A percentile compares a stretch with the other conserved stretches of the same genome.
These are phyloP conservation scores for Bocquillonia castaneifolia DNA, from an alignment of 441 rosid species.

Conservation along the genomic window DNA sequence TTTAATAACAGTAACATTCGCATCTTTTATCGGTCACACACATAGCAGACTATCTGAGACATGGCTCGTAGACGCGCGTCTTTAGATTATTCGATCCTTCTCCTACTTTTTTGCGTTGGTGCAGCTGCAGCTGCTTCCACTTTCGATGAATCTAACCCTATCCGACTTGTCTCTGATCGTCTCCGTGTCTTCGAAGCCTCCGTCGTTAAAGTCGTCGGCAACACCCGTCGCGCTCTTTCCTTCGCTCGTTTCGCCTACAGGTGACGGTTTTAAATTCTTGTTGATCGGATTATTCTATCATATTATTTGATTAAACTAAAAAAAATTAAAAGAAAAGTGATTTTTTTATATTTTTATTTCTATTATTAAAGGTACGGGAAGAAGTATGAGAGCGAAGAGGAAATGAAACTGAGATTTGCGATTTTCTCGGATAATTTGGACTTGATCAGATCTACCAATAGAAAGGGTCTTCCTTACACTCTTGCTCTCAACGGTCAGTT, in stretches of 20 bases:
- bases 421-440: constrained; percentile 66
- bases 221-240: constrained; percentile 51
- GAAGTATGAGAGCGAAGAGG: constrained; percentile 57
- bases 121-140: constrained; percentile 25
- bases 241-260: constrained; percentile 78
- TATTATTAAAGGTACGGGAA: constrained; percentile 48
- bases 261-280: constrained; percentile 24
- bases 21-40: not conserved
- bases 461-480: constrained; percentile 53
- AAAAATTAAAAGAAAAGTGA: too few species aligned
- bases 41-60: not conserved
- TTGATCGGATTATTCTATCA: not conserved
- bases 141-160: constrained; percentile 62
- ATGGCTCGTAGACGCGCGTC: constrained; percentile 29
- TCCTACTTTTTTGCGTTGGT: constrained; percentile 27
- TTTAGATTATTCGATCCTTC: constrained; percentile 16
- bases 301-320: too few species aligned
- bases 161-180: constrained; percentile 60
- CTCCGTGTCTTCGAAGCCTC: constrained; percentile 57
- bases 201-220: constrained; percentile 58
- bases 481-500: constrained; percentile 66
- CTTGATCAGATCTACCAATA: constrained; percentile 71
- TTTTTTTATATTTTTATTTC: too few species aligned
- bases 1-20: too few species aligned
- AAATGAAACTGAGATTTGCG: constrained; percentile 62